Conservation (phyloP, 2,329 filamentous ascomycete species). For the Pseudocercospora musae region DNA sequence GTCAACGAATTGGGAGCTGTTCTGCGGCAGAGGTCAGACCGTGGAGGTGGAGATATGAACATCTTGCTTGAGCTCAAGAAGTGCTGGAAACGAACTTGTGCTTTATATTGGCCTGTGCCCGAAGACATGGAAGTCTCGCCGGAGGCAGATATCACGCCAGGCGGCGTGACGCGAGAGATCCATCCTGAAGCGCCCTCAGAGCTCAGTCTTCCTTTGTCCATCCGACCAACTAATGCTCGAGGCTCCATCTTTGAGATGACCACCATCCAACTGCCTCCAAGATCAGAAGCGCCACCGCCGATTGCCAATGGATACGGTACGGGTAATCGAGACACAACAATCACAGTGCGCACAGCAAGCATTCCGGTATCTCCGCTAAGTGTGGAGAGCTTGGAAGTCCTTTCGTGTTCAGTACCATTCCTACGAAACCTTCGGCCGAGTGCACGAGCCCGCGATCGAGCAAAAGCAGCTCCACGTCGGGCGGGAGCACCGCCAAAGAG, state of each 20-base stretch:
- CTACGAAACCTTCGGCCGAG: conserved; percentile 25
- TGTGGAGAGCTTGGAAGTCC: conserved; percentile 54
- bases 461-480: conserved; percentile 11
- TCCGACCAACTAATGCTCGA: conserved; percentile 21
- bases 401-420: conserved; percentile 59
- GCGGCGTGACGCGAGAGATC: conserved; percentile 50
- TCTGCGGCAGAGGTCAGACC: conserved; percentile 50
- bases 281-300: conserved; percentile 4
- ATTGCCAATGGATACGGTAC: conserved; percentile 12
- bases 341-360: conserved; percentile 29
- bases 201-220: conserved; percentile 23
- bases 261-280: conserved; percentile 22
- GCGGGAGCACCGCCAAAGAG: conserved; percentile 5
- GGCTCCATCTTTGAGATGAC: conserved; percentile 26
- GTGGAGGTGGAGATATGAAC: conserved; percentile 67
- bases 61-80: conserved; percentile 93
- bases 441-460: conserved; percentile 18
- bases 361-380: conserved; percentile 46
- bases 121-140: conserved; percentile 55
- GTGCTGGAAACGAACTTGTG: conserved; percentile 90
- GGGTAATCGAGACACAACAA: conserved; percentile 16
- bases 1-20: conserved; percentile 63
- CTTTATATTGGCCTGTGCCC: conserved; percentile 79
- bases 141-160: conserved; percentile 68
- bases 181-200: conserved; percentile 14